Evolutionary conservation across 768 basidiomycete genomes (phyloP).

Genomic region (Podaxis sp.): DNA sequence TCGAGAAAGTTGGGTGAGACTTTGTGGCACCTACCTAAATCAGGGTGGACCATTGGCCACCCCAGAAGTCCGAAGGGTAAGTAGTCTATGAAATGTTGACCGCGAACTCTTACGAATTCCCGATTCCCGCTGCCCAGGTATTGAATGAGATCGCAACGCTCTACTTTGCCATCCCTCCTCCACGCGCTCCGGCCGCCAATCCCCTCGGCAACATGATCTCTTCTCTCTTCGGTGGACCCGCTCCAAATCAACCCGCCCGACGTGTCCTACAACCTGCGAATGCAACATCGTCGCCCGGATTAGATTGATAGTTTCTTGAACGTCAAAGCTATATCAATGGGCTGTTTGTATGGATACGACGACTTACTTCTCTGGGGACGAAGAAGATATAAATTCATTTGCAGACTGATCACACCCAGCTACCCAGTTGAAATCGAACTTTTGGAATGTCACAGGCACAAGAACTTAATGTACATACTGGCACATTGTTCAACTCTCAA

Average conservation of each 20-base stretch:
- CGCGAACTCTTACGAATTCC: not conserved
- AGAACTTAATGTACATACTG: not conserved
- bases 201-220: constrained; percentile 89
- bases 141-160: constrained; percentile 63
- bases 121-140: constrained; percentile 35
- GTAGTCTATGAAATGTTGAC: not conserved
- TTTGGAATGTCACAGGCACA: not conserved
- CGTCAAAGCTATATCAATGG: not conserved
- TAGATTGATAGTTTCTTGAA: constrained; percentile 32
- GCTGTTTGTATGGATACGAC: not conserved
- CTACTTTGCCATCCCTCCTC: constrained; percentile 86
- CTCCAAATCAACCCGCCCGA: constrained; percentile 32
- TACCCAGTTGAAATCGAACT: not conserved
- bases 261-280: constrained; percentile 43
- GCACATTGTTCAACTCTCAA: not conserved
- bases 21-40: constrained; percentile 82
- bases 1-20: constrained; percentile 79
- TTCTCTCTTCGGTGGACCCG: constrained; percentile 76
- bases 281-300: constrained; percentile 27
- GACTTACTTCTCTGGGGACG: not conserved
- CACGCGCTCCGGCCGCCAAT: constrained; percentile 65
- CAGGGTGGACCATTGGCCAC: constrained; percentile 51
- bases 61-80: constrained; percentile 2
- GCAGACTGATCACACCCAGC: not conserved
- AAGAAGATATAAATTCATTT: not conserved